Evolutionary conservation across 2,329 filamentous ascomycete genomes (phyloP).

Genomic region (Penicillium brevicompactum): DNA sequence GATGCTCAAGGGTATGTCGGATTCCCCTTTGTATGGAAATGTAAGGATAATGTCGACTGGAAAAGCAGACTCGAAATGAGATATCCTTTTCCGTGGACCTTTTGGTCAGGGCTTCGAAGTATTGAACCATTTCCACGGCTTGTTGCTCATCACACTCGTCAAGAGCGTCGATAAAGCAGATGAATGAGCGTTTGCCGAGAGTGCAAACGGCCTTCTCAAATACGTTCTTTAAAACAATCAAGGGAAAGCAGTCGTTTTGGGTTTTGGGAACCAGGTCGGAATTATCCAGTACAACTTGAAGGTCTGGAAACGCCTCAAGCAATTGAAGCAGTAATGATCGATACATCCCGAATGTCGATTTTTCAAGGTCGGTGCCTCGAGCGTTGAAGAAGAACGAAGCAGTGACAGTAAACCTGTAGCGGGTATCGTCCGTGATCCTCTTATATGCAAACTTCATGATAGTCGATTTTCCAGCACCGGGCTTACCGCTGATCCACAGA

Average conservation of each 20-base stretch:
- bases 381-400: slow-evolving; percentile 36
- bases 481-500: slow-evolving; percentile 45
- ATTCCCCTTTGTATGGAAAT: slow-evolving; percentile 36
- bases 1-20: slow-evolving; percentile 41
- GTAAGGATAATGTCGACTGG: slow-evolving; percentile 49
- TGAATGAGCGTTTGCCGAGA: slow-evolving; percentile 21
- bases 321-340: slow-evolving; percentile 31
- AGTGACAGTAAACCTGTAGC: slow-evolving; percentile 32
- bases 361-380: slow-evolving; percentile 25
- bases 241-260: slow-evolving; percentile 3
- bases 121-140: slow-evolving; percentile 40
- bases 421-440: slow-evolving; percentile 38
- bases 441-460: slow-evolving; percentile 49
- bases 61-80: slow-evolving; percentile 39
- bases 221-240: slow-evolving; percentile 23
- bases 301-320: slow-evolving; percentile 21
- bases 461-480: slow-evolving; percentile 41
- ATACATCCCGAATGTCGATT: slow-evolving; percentile 29
- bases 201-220: slow-evolving; percentile 11
- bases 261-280: background rate
- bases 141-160: slow-evolving; percentile 49
- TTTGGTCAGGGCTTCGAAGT: slow-evolving; percentile 37
- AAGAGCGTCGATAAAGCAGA: slow-evolving; percentile 49
- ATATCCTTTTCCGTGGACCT: slow-evolving; percentile 6
- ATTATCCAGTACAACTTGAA: slow-evolving; percentile 20